A percentile compares a stretch with the other conserved stretches of the same genome.
phyloP scores from a whole-genome alignment of 2,329 filamentous ascomycete genomes.

The Cercospora berteroae region DNA sequence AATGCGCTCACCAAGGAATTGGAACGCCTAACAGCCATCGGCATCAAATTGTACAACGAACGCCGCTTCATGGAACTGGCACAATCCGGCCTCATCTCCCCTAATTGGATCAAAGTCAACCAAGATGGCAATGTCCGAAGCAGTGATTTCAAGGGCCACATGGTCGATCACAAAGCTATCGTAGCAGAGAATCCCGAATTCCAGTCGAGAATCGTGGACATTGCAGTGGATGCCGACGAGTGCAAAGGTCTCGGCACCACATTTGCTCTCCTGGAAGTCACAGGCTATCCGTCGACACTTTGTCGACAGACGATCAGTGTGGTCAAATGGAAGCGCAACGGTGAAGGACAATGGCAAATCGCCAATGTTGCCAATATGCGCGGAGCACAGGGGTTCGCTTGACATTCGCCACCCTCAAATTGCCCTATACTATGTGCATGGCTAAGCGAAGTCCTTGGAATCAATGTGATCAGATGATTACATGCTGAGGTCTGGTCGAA shows the following conservation, averaged over 20 bases:
- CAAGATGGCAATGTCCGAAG: conserved; percentile 8
- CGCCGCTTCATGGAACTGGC: conserved; percentile 3
- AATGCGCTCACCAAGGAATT: background rate
- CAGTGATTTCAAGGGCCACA: background rate
- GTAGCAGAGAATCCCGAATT: background rate
- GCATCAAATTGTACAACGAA: conserved; percentile 9
- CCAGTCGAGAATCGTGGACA: background rate
- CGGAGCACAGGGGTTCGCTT: conserved; percentile 5
- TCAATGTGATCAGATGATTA: background rate
- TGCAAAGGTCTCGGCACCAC: conserved; percentile 2
- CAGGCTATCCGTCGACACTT: conserved; percentile 11
- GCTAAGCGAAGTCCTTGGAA: background rate
- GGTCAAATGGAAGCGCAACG: conserved; percentile 11
- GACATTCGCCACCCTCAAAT: background rate
- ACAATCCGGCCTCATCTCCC: conserved; percentile 7
- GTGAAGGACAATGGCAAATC: conserved; percentile 9
- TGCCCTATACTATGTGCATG: too few relatives aligned
- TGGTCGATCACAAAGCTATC: background rate
- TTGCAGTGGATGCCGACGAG: conserved; percentile 7
- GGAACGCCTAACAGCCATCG: background rate
- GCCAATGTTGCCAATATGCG: conserved; percentile 9
- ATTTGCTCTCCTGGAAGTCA: conserved; percentile 8
- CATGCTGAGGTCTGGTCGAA: background rate
- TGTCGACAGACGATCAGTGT: conserved; percentile 10
- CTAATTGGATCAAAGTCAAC: conserved; percentile 3